Percentiles rank a stretch among this genome's conserved stretches.
Evolutionary conservation across 345 rosid species (phyloP).

Genomic region (Camelina neglecta): DNA sequence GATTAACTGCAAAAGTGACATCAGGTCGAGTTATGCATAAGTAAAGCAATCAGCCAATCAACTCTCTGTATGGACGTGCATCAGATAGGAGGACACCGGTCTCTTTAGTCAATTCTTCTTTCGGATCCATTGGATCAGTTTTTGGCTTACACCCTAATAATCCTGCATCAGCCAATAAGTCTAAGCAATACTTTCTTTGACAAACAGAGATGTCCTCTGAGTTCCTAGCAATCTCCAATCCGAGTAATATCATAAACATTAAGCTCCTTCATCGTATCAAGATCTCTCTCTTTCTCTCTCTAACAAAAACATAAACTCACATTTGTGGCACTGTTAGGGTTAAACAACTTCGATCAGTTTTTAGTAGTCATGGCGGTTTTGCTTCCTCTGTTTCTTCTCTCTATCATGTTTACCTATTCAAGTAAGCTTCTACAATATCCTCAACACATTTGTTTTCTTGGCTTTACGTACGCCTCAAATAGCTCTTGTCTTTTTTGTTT

Average conservation of each 20-base stretch:
- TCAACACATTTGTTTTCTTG: neutral
- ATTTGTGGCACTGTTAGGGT: neutral
- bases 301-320: constrained; percentile 15
- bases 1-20: neutral
- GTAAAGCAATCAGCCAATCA: neutral
- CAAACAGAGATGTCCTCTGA: neutral
- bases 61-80: neutral
- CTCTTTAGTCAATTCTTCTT: neutral
- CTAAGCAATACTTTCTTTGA: neutral
- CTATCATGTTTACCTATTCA: constrained; percentile 63
- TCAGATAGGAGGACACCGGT: neutral
- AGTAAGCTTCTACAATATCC: constrained; percentile 52
- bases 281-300: constrained; percentile 24
- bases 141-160: neutral
- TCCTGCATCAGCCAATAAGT: neutral
- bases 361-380: constrained; percentile 59
- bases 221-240: neutral
- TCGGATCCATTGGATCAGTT: neutral
- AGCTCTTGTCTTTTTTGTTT: no score
- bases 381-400: constrained; percentile 54
- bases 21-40: neutral
- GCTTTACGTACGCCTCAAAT: no score
- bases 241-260: neutral
- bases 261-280: constrained; percentile 17
- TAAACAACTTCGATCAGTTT: constrained; percentile 9